phyloP scores from a whole-genome alignment of 2,329 filamentous ascomycete species.

The Penicillium sp. region DNA sequence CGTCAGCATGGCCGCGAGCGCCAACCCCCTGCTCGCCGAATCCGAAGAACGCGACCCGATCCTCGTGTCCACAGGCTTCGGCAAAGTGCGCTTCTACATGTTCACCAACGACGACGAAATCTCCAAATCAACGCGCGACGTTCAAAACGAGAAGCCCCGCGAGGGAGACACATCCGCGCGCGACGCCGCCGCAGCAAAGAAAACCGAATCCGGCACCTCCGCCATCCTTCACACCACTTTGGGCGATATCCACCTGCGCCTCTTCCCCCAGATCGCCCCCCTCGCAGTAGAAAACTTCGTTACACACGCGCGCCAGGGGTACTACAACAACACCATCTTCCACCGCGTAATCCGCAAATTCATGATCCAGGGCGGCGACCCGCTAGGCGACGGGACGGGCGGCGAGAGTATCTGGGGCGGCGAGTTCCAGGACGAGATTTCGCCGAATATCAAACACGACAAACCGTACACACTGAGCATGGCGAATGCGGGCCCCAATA shows the following conservation, averaged over 20 bases:
- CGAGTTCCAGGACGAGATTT: slow-evolving; percentile 92
- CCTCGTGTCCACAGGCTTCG: slow-evolving; percentile 74
- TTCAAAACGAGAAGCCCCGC: slow-evolving; percentile 91
- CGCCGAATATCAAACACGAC: slow-evolving; percentile 75
- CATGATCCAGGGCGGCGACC: slow-evolving; percentile 89
- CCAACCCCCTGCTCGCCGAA: slow-evolving; percentile 88
- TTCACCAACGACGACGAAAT: slow-evolving; percentile 88
- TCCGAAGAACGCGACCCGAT: slow-evolving; percentile 89
- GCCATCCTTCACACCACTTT: slow-evolving; percentile 89
- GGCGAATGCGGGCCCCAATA: slow-evolving; percentile 94
- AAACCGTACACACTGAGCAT: slow-evolving; percentile 95
- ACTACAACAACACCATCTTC: slow-evolving; percentile 98
- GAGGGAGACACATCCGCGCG: slow-evolving; percentile 46
- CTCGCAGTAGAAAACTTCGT: slow-evolving; percentile 97
- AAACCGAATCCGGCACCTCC: slow-evolving; percentile 66
- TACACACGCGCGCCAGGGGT: slow-evolving; percentile 80
- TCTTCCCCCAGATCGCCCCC: slow-evolving; percentile 90
- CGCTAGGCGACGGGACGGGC: slow-evolving; percentile 81
- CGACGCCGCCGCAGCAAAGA: slow-evolving; percentile 51
- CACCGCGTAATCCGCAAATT: slow-evolving; percentile 96
- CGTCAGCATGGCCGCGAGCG: slow-evolving; percentile 93
- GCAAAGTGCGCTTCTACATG: slow-evolving; percentile 94
- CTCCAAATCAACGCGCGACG: slow-evolving; percentile 77
- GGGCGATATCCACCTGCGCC: slow-evolving; percentile 87
- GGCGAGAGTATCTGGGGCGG: slow-evolving; percentile 91